Evolutionary conservation across 768 basidiomycete species (phyloP).

Genomic region (Pleurotus giganteus): DNA sequence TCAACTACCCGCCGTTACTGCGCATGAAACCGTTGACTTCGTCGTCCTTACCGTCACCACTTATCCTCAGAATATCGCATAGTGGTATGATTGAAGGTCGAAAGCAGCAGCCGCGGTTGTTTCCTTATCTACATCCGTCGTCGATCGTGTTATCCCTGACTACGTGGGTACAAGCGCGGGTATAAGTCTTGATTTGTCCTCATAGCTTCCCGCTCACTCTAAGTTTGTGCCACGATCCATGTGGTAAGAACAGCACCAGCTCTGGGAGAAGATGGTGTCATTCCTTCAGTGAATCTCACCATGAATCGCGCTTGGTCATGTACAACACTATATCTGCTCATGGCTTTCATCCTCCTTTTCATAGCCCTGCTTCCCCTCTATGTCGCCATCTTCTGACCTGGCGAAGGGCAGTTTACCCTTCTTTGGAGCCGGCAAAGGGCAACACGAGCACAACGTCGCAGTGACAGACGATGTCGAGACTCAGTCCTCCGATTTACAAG

Average conservation of each 20-base stretch:
- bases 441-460: background rate
- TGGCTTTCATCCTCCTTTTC: background rate
- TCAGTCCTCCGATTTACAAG: background rate
- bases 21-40: too few relatives aligned
- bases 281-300: background rate
- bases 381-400: background rate
- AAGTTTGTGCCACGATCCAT: background rate
- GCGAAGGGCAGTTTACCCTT: background rate
- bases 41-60: too few relatives aligned
- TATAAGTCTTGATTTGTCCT: too few relatives aligned
- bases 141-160: too few relatives aligned
- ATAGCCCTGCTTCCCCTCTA: background rate
- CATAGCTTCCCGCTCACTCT: too few relatives aligned
- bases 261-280: constrained; percentile 7
- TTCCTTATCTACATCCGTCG: too few relatives aligned
- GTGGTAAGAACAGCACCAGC: background rate
- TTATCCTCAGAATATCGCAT: too few relatives aligned
- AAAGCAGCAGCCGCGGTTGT: too few relatives aligned
- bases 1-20: too few relatives aligned
- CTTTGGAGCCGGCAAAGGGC: background rate
- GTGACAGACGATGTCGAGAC: background rate
- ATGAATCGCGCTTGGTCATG: background rate
- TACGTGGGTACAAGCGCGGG: too few relatives aligned
- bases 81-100: too few relatives aligned
- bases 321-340: background rate